A percentile compares a stretch with the other conserved stretches of the same genome.
These are phyloP conservation scores for Saccharomyces hybrid DNA, from an alignment of 1,139 yeast species.

Conservation along the genomic window DNA sequence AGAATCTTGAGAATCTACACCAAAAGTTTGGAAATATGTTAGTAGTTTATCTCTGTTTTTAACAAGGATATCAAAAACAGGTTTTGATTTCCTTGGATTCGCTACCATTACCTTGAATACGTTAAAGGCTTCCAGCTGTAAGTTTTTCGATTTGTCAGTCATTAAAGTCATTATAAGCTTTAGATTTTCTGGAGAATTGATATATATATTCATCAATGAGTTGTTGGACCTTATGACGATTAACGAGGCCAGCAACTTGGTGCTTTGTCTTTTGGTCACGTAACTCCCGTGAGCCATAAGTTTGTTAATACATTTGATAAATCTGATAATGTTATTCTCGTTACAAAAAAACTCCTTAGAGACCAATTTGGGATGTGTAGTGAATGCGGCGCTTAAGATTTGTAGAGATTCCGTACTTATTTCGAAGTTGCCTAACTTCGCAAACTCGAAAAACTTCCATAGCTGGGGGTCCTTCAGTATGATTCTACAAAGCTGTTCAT, in stretches of 20 bases:
- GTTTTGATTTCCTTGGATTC: constrained; percentile 80
- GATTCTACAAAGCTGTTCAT: constrained; percentile 59
- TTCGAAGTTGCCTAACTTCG: constrained; percentile 72
- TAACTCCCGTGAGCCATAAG: constrained; percentile 72
- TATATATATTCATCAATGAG: constrained; percentile 64
- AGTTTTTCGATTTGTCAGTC: constrained; percentile 81
- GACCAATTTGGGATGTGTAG: constrained; percentile 59
- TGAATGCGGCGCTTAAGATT: constrained; percentile 61
- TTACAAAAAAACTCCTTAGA: constrained; percentile 53
- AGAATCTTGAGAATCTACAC: constrained; percentile 52
- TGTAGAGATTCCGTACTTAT: constrained; percentile 85
- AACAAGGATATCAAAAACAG: constrained; percentile 68
- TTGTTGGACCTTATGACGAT: constrained; percentile 68
- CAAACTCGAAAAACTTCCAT: constrained; percentile 80
- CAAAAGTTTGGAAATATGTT: constrained; percentile 60
- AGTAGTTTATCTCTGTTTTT: constrained; percentile 76
- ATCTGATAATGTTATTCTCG: constrained; percentile 42
- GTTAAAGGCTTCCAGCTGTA: constrained; percentile 86
- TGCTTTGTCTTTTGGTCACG: constrained; percentile 86
- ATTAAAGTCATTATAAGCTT: constrained; percentile 79
- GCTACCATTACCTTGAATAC: constrained; percentile 91
- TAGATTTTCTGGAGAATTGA: constrained; percentile 71
- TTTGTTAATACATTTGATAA: constrained; percentile 55
- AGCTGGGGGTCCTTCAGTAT: constrained; percentile 51
- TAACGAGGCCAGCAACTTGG: constrained; percentile 66